Evolutionary conservation across 1,284 basidiomycete genomes (phyloP).

Genomic region (Gastroboletus turbinatus): DNA sequence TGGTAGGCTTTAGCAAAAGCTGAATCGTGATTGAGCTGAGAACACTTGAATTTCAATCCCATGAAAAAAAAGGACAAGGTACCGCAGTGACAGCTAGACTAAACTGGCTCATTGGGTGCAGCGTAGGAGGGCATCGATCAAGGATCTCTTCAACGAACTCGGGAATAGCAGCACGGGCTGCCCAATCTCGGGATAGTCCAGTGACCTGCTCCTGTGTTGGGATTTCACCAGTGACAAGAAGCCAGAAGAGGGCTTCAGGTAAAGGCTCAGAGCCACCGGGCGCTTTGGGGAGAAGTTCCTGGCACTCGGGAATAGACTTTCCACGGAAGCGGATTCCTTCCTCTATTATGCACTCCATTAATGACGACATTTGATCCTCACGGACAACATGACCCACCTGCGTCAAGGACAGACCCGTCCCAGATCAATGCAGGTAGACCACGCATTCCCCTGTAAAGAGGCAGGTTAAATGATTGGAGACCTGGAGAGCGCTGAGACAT

Average conservation of each 20-base stretch:
- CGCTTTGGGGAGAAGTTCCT: slow-evolving; percentile 83
- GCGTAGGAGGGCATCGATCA: slow-evolving; percentile 89
- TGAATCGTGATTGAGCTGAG: slow-evolving; percentile 91
- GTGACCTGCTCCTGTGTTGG: slow-evolving; percentile 87
- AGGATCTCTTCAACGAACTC: slow-evolving; percentile 92
- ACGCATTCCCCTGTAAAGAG: slow-evolving; percentile 81
- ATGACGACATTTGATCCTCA: neutral
- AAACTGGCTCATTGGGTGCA: slow-evolving; percentile 98
- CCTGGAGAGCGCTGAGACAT: slow-evolving; percentile 23
- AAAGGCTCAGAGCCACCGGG: slow-evolving; percentile 89
- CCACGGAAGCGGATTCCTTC: slow-evolving; percentile 97
- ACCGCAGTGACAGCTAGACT: slow-evolving; percentile 92
- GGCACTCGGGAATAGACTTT: slow-evolving; percentile 89
- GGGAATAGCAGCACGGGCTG: slow-evolving; percentile 84
- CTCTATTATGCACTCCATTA: slow-evolving; percentile 46
- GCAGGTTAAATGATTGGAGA: slow-evolving; percentile 1
- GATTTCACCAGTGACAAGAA: slow-evolving; percentile 90
- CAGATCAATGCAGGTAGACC: slow-evolving; percentile 87
- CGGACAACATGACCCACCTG: slow-evolving; percentile 45
- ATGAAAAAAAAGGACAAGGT: slow-evolving; percentile 32
- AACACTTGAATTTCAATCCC: slow-evolving; percentile 1
- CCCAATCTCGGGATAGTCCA: slow-evolving; percentile 89
- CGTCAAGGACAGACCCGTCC: slow-evolving; percentile 95
- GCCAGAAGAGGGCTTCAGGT: slow-evolving; percentile 95
- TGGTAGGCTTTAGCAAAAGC: slow-evolving; percentile 96